Conservation (phyloP, 495 filamentous ascomycete species). For the Pseudevernia furfuracea region DNA sequence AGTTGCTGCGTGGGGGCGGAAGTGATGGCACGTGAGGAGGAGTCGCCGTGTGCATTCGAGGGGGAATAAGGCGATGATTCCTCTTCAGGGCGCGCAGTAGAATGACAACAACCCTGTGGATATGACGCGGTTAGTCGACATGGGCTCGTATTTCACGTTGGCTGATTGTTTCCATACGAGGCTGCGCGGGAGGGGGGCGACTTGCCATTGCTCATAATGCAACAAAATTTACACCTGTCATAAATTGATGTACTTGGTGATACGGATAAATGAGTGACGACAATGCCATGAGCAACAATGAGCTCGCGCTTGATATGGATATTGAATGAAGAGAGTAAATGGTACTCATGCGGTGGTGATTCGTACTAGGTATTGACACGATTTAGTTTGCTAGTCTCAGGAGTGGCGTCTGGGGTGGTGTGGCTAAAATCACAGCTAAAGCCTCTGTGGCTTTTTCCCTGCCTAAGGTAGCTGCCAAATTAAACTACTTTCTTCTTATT, state of each 20-base stretch:
- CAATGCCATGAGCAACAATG: conserved; percentile 10
- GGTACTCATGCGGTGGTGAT: conserved; percentile 6
- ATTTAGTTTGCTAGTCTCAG: neutral
- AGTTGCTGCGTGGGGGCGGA: conserved; percentile 16
- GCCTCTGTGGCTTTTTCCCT: no score
- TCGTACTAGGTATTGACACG: neutral
- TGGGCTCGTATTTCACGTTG: neutral
- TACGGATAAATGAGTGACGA: conserved; percentile 13
- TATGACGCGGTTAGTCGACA: conserved; percentile 2
- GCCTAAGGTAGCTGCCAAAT: no score
- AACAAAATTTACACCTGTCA: neutral
- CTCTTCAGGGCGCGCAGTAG: conserved; percentile 18
- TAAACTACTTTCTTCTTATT: neutral
- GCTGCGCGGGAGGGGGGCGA: conserved; percentile 7
- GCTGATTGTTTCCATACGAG: neutral
- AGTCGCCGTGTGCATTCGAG: conserved; percentile 19
- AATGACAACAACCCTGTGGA: conserved; percentile 26
- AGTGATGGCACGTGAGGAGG: conserved; percentile 27
- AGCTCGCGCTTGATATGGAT: conserved; percentile 3
- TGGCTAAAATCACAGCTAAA: no score
- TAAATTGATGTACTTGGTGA: neutral
- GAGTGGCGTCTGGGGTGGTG: neutral
- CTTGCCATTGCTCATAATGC: conserved; percentile 21
- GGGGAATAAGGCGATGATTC: conserved; percentile 23
- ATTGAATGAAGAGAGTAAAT: neutral